Conservation (phyloP, 305 asterid genomes). For the Plantago coronopus region DNA sequence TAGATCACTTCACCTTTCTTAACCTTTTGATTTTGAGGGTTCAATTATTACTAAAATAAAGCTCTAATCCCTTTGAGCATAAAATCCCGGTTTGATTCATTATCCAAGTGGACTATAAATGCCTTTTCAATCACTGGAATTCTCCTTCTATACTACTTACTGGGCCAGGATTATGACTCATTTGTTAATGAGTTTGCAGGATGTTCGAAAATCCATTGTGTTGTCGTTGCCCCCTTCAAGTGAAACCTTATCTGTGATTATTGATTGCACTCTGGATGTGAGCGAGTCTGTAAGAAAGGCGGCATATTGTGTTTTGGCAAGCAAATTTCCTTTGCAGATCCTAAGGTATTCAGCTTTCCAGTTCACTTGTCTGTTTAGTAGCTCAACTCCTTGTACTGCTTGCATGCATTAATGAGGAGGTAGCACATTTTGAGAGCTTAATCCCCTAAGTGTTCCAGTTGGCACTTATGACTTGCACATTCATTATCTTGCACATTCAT, state of each 20-base stretch:
- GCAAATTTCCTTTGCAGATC: slow-evolving; percentile 85
- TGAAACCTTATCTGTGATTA: slow-evolving; percentile 54
- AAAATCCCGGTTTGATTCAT: background rate
- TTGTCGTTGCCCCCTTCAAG: slow-evolving; percentile 85
- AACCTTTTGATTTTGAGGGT: slow-evolving; percentile 9
- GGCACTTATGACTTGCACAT: slow-evolving; percentile 8
- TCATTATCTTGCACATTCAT: slow-evolving; percentile 18
- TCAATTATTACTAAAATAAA: no score
- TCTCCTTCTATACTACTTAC: background rate
- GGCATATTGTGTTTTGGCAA: slow-evolving; percentile 68
- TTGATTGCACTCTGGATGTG: slow-evolving; percentile 83
- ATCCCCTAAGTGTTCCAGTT: slow-evolving; percentile 1
- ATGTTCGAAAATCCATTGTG: slow-evolving; percentile 77
- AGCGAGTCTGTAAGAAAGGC: slow-evolving; percentile 84
- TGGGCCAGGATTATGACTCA: background rate
- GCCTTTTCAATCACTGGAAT: background rate
- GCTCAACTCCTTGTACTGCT: background rate
- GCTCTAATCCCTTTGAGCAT: background rate
- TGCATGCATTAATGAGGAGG: background rate
- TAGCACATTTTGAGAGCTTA: background rate
- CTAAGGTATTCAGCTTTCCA: slow-evolving; percentile 54
- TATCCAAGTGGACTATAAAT: background rate
- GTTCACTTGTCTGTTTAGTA: slow-evolving; percentile 16
- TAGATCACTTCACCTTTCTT: background rate
- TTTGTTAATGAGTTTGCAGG: slow-evolving; percentile 41